Percentiles rank a stretch among this genome's conserved stretches.
Evolutionary conservation across 1,139 yeast species (phyloP).

Genomic region (Saccharomyces hybrid): DNA sequence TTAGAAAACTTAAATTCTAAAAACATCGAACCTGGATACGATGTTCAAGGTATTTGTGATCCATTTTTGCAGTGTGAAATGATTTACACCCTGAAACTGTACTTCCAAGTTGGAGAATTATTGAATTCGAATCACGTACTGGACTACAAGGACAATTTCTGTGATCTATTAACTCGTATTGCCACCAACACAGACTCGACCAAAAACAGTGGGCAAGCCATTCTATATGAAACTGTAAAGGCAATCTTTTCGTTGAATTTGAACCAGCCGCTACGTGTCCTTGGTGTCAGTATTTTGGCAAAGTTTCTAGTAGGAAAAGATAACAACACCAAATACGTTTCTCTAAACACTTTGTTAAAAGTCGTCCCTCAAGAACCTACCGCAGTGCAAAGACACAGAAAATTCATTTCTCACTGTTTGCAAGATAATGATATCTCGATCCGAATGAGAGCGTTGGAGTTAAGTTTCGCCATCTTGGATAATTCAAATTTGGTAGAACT

Average conservation of each 20-base stretch:
- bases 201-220: constrained; percentile 76
- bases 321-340: constrained; percentile 89
- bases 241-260: constrained; percentile 77
- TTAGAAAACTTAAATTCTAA: constrained; percentile 55
- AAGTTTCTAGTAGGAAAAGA: constrained; percentile 77
- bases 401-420: constrained; percentile 78
- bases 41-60: constrained; percentile 78
- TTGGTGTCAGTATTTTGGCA: constrained; percentile 87
- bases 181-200: constrained; percentile 76
- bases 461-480: constrained; percentile 83
- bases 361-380: constrained; percentile 83
- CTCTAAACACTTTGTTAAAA: constrained; percentile 73
- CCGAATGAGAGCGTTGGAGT: constrained; percentile 85
- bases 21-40: constrained; percentile 85
- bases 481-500: constrained; percentile 76
- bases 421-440: constrained; percentile 87
- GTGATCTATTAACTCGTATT: constrained; percentile 79
- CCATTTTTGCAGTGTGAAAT: constrained; percentile 77
- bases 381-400: constrained; percentile 90
- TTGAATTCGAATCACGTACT: constrained; percentile 13
- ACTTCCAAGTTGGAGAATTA: constrained; percentile 1
- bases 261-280: constrained; percentile 74
- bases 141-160: constrained; percentile 46
- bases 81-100: constrained; percentile 32
- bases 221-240: constrained; percentile 81